Conservation (phyloP, 2,329 filamentous ascomycete genomes). For the Penicillium sp. region DNA sequence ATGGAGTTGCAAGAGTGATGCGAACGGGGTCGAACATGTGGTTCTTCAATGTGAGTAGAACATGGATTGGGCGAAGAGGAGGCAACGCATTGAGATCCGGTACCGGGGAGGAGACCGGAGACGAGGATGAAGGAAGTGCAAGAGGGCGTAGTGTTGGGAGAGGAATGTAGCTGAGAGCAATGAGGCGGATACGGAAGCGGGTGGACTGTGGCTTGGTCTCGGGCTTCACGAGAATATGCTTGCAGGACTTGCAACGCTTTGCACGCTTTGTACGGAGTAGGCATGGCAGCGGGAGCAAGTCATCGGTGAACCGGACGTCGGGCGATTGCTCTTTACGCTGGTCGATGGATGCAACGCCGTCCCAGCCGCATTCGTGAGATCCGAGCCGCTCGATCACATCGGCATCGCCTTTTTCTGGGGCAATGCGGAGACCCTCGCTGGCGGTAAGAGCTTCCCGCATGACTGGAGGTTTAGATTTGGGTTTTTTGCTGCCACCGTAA, state of each 20-base stretch:
- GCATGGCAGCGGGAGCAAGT: constrained; percentile 77
- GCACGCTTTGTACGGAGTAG: constrained; percentile 87
- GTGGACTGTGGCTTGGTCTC: constrained; percentile 87
- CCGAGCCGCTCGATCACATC: constrained; percentile 60
- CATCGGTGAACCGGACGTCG: constrained; percentile 62
- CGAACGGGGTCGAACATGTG: constrained; percentile 89
- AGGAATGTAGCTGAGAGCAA: constrained; percentile 86
- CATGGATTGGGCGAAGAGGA: constrained; percentile 63
- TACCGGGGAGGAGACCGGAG: constrained; percentile 22
- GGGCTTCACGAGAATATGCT: constrained; percentile 92
- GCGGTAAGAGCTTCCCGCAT: constrained; percentile 77
- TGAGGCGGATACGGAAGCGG: constrained; percentile 86
- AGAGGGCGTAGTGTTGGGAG: constrained; percentile 66
- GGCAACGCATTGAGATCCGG: constrained; percentile 48
- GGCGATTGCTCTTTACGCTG: constrained; percentile 53
- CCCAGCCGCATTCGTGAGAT: constrained; percentile 56
- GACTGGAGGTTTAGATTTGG: constrained; percentile 64
- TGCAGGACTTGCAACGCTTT: constrained; percentile 87
- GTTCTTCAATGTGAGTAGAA: constrained; percentile 86
- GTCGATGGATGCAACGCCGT: constrained; percentile 56
- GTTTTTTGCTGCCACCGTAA: constrained; percentile 58
- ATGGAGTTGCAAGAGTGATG: constrained; percentile 82
- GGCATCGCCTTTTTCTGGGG: constrained; percentile 60
- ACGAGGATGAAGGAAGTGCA: constrained; percentile 39
- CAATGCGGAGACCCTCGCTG: constrained; percentile 68